Conservation (phyloP, 768 basidiomycete genomes). For the Podaxis sp. region DNA sequence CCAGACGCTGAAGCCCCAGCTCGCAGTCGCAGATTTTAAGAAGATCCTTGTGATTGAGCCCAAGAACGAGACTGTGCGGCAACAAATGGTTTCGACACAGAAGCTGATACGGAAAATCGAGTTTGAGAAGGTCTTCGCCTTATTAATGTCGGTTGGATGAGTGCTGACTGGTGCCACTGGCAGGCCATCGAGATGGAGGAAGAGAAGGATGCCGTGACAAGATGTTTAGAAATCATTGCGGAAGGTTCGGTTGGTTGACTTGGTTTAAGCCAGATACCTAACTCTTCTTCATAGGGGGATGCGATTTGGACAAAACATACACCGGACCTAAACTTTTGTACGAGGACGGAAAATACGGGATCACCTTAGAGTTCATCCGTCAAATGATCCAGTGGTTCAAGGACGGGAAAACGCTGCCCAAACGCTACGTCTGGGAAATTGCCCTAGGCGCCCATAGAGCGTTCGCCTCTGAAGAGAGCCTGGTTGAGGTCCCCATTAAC, state of each 20-base stretch:
- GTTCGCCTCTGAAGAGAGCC: slow-evolving; percentile 74
- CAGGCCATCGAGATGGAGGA: slow-evolving; percentile 93
- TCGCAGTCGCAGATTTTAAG: slow-evolving; percentile 86
- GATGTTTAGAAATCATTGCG: slow-evolving; percentile 76
- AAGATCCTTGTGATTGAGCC: slow-evolving; percentile 84
- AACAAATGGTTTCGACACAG: slow-evolving; percentile 84
- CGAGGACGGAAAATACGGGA: slow-evolving; percentile 67
- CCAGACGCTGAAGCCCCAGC: slow-evolving; percentile 84
- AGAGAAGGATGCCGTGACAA: slow-evolving; percentile 73
- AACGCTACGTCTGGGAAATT: slow-evolving; percentile 95
- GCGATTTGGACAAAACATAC: slow-evolving; percentile 74
- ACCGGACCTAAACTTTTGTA: slow-evolving; percentile 68
- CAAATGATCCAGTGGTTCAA: slow-evolving; percentile 93
- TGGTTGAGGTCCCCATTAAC: slow-evolving; percentile 74
- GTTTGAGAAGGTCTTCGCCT: slow-evolving; percentile 79
- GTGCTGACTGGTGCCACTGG: background rate
- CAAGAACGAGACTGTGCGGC: slow-evolving; percentile 74
- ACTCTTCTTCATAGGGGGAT: slow-evolving; percentile 52
- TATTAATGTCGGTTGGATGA: background rate
- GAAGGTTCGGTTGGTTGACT: slow-evolving; percentile 51
- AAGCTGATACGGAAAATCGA: slow-evolving; percentile 89
- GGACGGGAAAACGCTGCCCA: slow-evolving; percentile 87
- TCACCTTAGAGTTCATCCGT: slow-evolving; percentile 77
- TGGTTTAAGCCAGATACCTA: background rate
- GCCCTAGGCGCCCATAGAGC: slow-evolving; percentile 79